Percentiles rank a stretch among this genome's conserved stretches.
Evolutionary conservation across 2,329 filamentous ascomycete genomes (phyloP).

Genomic region (Cladosporium sp.): DNA sequence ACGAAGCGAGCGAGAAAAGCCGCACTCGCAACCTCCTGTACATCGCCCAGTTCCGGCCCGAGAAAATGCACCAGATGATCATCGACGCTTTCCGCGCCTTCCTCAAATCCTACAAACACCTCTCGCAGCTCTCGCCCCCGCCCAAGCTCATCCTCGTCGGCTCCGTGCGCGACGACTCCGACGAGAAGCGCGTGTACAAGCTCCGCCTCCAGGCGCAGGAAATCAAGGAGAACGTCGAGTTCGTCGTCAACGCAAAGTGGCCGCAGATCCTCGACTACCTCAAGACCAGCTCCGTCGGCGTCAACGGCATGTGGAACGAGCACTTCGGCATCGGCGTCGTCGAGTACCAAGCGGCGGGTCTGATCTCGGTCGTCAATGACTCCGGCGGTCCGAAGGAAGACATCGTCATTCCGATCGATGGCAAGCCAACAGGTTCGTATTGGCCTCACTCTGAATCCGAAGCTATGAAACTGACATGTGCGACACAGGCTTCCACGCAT

Average conservation of each 20-base stretch:
- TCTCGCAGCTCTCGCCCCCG: slow-evolving; percentile 16
- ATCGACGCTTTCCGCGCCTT: slow-evolving; percentile 78
- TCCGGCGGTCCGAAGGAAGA: slow-evolving; percentile 89
- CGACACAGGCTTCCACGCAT: slow-evolving; percentile 73
- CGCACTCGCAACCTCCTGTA: slow-evolving; percentile 75
- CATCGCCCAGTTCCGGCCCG: slow-evolving; percentile 93
- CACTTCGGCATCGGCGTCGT: slow-evolving; percentile 98
- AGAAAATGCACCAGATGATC: slow-evolving; percentile 91
- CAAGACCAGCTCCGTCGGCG: slow-evolving; percentile 69
- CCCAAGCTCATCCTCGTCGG: slow-evolving; percentile 79
- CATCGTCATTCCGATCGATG: slow-evolving; percentile 78
- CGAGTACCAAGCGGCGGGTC: slow-evolving; percentile 91
- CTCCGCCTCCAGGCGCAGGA: slow-evolving; percentile 77
- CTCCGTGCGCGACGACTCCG: slow-evolving; percentile 78
- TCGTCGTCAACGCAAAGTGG: slow-evolving; percentile 87
- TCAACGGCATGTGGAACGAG: slow-evolving; percentile 99
- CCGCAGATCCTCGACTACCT: slow-evolving; percentile 77
- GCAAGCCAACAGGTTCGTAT: slow-evolving; percentile 63
- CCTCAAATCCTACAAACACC: slow-evolving; percentile 49
- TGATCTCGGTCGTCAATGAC: slow-evolving; percentile 89
- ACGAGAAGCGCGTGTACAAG: slow-evolving; percentile 80
- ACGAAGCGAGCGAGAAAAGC: slow-evolving; percentile 58
- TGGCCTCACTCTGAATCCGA: background rate
- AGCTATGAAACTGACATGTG: slow-evolving; percentile 11
- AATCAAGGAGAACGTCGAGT: slow-evolving; percentile 77